Conservation (phyloP, 78 protist genomes). For the Tieghemostelium lacteum region DNA sequence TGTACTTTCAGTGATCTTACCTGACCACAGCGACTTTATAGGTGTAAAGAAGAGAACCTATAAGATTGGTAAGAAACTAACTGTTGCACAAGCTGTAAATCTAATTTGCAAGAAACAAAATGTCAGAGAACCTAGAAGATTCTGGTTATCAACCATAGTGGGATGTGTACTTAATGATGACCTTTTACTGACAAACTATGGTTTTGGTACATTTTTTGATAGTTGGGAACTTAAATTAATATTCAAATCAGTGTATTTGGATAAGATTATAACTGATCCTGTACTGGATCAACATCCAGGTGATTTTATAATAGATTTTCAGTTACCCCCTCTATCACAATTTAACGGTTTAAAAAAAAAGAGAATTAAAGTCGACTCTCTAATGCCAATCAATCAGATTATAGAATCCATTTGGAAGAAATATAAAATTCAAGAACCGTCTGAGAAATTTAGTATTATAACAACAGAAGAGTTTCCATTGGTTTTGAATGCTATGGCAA, state of each 20-base stretch:
- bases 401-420: constrained; percentile 30
- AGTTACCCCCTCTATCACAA: constrained; percentile 60
- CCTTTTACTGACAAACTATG: constrained; percentile 24
- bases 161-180: constrained; percentile 75
- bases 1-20: constrained; percentile 37
- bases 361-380: constrained; percentile 65
- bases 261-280: neutral
- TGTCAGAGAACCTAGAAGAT: constrained; percentile 41
- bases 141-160: constrained; percentile 39
- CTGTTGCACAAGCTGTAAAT: constrained; percentile 68
- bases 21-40: constrained; percentile 20
- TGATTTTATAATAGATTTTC: constrained; percentile 38
- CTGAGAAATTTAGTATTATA: constrained; percentile 34
- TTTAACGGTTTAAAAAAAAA: constrained; percentile 69
- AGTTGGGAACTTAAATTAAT: constrained; percentile 49
- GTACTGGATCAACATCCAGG: constrained; percentile 20
- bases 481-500: constrained; percentile 8
- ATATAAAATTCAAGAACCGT: constrained; percentile 36
- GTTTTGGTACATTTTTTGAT: constrained; percentile 72
- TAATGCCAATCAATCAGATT: constrained; percentile 6
- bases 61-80: constrained; percentile 54
- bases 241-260: neutral
- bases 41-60: constrained; percentile 46
- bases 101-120: constrained; percentile 52
- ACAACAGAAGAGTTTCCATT: constrained; percentile 63